These are phyloP conservation scores for Canariomyces notabilis DNA, from an alignment of 2,329 filamentous ascomycete genomes.

Conservation along the genomic window DNA sequence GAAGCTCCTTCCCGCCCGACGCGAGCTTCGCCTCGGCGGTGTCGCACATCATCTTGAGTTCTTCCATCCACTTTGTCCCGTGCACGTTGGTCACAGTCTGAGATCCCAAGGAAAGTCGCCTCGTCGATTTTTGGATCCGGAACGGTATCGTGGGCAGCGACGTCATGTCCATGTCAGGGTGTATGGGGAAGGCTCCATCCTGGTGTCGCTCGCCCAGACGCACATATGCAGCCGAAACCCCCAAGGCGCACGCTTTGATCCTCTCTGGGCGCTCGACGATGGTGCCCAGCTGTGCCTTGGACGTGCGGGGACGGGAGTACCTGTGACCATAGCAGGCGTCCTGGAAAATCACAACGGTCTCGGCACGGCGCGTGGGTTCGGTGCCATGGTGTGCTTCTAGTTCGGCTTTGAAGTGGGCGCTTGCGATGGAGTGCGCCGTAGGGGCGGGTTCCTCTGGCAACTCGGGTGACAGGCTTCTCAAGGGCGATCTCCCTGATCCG, in stretches of 20 bases:
- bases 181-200: conserved; percentile 63
- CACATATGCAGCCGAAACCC: conserved; percentile 82
- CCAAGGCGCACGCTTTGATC: conserved; percentile 76
- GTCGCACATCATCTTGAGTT: conserved; percentile 79
- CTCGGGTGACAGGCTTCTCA: conserved; percentile 32
- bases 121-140: conserved; percentile 73
- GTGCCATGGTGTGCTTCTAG: conserved; percentile 55
- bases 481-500: conserved; percentile 31
- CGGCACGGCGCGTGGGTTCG: conserved; percentile 37
- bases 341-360: conserved; percentile 81
- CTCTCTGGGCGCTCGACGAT: conserved; percentile 94
- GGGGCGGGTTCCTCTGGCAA: conserved; percentile 36
- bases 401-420: conserved; percentile 65
- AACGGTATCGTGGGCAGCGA: conserved; percentile 65
- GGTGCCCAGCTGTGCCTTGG: conserved; percentile 62
- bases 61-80: conserved; percentile 87
- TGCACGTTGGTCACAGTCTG: conserved; percentile 85
- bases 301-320: conserved; percentile 76
- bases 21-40: conserved; percentile 73
- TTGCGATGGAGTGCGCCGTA: conserved; percentile 56
- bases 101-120: conserved; percentile 66
- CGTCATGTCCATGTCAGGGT: conserved; percentile 54
- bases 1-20: conserved; percentile 70
- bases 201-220: conserved; percentile 77
- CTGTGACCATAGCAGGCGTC: conserved; percentile 94